These are phyloP conservation scores for Aspergillus transmontanensis DNA, from an alignment of 2,329 filamentous ascomycete species.

Conservation along the genomic window DNA sequence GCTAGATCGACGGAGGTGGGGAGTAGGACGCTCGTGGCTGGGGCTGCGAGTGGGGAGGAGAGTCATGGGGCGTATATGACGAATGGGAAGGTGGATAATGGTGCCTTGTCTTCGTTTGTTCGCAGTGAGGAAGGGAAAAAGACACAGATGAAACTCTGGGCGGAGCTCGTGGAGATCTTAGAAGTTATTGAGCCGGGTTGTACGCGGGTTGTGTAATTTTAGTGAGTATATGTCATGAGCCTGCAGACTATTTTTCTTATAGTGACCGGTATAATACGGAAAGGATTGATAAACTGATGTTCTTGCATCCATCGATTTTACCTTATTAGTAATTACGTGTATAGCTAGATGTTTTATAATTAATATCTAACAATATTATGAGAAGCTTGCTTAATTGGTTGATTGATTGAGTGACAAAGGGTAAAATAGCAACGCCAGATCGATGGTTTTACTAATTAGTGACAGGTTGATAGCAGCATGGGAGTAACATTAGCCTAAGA, in stretches of 20 bases:
- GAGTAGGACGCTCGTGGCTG: slow-evolving; percentile 47
- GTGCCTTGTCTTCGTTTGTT: slow-evolving; percentile 39
- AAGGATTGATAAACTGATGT: neutral
- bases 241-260: too few relatives aligned
- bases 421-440: too few relatives aligned
- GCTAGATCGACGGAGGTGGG: slow-evolving; percentile 53
- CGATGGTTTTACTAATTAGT: too few relatives aligned
- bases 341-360: too few relatives aligned
- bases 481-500: too few relatives aligned
- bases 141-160: slow-evolving; percentile 47
- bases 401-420: too few relatives aligned
- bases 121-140: slow-evolving; percentile 41
- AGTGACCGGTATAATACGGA: neutral
- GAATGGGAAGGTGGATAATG: slow-evolving; percentile 33
- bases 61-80: slow-evolving; percentile 52
- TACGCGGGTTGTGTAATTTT: neutral
- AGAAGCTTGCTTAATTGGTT: too few relatives aligned
- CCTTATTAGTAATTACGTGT: too few relatives aligned
- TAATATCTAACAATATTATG: too few relatives aligned
- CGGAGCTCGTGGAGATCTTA: slow-evolving; percentile 45
- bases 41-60: slow-evolving; percentile 41
- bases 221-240: neutral
- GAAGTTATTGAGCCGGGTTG: slow-evolving; percentile 46
- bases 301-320: too few relatives aligned
- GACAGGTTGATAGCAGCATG: too few relatives aligned